A percentile compares a stretch with the other conserved stretches of the same genome.
Conservation (phyloP, 768 basidiomycete species). For the Gymnopilus junonius region DNA sequence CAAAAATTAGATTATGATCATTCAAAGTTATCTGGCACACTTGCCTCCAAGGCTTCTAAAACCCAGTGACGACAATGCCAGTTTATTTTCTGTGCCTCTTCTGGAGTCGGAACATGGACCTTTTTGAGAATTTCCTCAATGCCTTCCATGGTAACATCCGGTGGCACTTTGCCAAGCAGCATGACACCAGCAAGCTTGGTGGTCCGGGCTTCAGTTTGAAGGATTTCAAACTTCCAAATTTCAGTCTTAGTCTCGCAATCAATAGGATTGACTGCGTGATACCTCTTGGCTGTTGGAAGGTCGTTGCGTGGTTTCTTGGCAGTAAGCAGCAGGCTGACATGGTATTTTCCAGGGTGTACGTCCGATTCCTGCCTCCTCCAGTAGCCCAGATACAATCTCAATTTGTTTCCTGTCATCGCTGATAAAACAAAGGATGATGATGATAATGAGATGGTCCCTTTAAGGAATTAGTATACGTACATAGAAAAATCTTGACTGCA, state of each 20-base stretch:
- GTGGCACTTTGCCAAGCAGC: conserved; percentile 6
- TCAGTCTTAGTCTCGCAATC: background rate
- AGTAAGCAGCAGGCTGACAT: background rate
- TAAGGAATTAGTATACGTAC: background rate
- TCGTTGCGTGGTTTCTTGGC: background rate
- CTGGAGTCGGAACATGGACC: background rate
- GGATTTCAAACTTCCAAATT: conserved; percentile 1
- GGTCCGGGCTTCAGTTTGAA: background rate
- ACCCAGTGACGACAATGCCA: conserved; percentile 9
- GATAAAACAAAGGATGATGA: background rate
- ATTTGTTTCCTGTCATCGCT: background rate
- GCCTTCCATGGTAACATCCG: too few species aligned
- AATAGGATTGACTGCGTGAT: background rate
- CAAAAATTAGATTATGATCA: background rate
- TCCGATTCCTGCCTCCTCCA: background rate
- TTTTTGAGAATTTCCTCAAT: background rate
- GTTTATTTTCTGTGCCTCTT: background rate
- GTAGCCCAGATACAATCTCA: conserved; percentile 2
- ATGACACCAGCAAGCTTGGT: background rate
- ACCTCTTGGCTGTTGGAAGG: background rate
- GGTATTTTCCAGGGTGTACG: background rate
- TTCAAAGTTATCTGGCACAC: background rate
- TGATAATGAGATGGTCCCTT: background rate
- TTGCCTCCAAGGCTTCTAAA: background rate
- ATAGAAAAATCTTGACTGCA: too few species aligned